Conservation (phyloP, 2,329 filamentous ascomycete genomes). For the Aurifilum marmelostoma region DNA sequence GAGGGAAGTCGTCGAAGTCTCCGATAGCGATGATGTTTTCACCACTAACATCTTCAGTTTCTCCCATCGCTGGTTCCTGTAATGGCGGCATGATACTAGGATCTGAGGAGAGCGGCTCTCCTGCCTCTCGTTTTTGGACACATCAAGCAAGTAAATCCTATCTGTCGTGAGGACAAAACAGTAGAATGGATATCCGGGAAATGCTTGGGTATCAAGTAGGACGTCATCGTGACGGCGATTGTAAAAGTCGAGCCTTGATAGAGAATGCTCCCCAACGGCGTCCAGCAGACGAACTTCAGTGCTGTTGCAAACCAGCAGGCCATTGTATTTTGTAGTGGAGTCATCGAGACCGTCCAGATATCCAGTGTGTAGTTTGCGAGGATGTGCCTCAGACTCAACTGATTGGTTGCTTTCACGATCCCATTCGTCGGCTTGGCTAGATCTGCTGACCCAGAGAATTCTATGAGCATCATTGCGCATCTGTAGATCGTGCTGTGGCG, state of each 20-base stretch:
- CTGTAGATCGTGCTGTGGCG: slow-evolving; percentile 36
- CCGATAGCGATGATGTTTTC: slow-evolving; percentile 10
- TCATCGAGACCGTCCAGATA: slow-evolving; percentile 12
- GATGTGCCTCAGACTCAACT: not conserved
- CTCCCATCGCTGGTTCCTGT: slow-evolving; percentile 43
- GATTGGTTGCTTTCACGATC: slow-evolving; percentile 30
- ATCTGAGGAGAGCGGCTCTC: slow-evolving; percentile 31
- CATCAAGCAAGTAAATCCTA: slow-evolving; percentile 53
- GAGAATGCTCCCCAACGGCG: slow-evolving; percentile 11
- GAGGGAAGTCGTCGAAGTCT: slow-evolving; percentile 32
- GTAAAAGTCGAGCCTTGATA: slow-evolving; percentile 31
- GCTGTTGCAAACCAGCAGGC: slow-evolving; percentile 25
- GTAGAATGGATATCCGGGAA: slow-evolving; percentile 50
- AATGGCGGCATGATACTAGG: slow-evolving; percentile 50
- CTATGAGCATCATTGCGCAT: slow-evolving; percentile 45
- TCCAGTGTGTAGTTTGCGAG: slow-evolving; percentile 1
- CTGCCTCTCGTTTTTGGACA: slow-evolving; percentile 32
- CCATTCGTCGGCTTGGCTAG: slow-evolving; percentile 30
- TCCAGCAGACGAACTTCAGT: slow-evolving; percentile 25
- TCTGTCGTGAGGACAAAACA: slow-evolving; percentile 62
- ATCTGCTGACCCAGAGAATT: slow-evolving; percentile 41
- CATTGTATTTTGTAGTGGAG: slow-evolving; percentile 14
- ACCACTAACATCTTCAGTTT: slow-evolving; percentile 45
- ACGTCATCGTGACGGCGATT: slow-evolving; percentile 39
- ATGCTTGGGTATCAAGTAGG: slow-evolving; percentile 60